Conservation (phyloP, 1,284 basidiomycete genomes). For the Trametes sp. region DNA sequence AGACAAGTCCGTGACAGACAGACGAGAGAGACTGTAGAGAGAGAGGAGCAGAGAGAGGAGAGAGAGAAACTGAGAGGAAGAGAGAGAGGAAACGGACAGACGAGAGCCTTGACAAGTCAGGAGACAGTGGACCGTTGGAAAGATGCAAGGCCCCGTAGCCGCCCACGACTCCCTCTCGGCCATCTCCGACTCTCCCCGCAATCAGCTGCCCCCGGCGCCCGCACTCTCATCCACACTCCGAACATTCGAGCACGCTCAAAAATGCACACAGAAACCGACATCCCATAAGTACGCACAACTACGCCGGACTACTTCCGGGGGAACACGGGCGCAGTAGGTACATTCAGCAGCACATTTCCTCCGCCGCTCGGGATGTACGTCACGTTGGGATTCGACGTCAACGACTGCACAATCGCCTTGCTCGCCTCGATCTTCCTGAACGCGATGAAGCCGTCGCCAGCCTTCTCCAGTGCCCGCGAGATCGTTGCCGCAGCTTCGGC, state of each 20-base stretch:
- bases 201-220: conserved; percentile 20
- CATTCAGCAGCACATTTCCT: conserved; percentile 84
- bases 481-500: conserved; percentile 97
- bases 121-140: conserved; percentile 39
- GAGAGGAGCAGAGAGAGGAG: conserved; percentile 45
- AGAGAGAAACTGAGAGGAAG: conserved; percentile 48
- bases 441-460: conserved; percentile 95
- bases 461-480: conserved; percentile 91
- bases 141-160: conserved; percentile 23
- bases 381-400: conserved; percentile 83
- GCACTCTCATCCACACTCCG: not conserved
- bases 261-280: not conserved
- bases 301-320: conserved; percentile 49
- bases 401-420: conserved; percentile 92
- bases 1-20: conserved; percentile 50
- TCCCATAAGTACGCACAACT: conserved; percentile 3
- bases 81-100: conserved; percentile 49
- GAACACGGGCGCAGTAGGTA: conserved; percentile 54
- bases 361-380: conserved; percentile 86
- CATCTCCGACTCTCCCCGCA: conserved; percentile 38
- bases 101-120: conserved; percentile 45
- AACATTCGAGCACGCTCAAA: not conserved
- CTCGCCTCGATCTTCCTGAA: conserved; percentile 98
- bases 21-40: conserved; percentile 54
- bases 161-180: conserved; percentile 34